A percentile compares a stretch with the other conserved stretches of the same genome.
Conservation (phyloP, 306 rosid genomes). For the Fragaria iinumae region DNA sequence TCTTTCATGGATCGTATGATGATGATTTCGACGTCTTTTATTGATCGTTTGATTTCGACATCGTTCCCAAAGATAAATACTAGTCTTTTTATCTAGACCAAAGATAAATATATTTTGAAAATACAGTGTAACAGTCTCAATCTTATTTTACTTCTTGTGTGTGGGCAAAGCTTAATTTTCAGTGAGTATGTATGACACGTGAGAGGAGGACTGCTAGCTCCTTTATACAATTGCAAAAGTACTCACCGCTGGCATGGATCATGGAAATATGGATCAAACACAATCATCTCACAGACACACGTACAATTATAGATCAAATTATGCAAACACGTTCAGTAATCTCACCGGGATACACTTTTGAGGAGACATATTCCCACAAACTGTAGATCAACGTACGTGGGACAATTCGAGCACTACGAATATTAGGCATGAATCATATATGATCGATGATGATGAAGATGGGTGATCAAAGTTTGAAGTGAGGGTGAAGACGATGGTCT, state of each 20-base stretch:
- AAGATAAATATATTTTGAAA: too few species aligned
- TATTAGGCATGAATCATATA: background rate
- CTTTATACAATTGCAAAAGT: too few species aligned
- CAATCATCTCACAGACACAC: background rate
- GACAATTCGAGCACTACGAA: background rate
- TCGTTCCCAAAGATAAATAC: too few species aligned
- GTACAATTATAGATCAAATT: background rate
- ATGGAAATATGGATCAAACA: background rate
- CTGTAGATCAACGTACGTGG: background rate
- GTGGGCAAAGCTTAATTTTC: too few species aligned
- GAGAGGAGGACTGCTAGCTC: too few species aligned
- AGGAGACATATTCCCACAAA: background rate
- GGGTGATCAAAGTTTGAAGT: background rate
- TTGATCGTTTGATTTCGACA: too few species aligned
- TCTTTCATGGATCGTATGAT: background rate
- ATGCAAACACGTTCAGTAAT: background rate
- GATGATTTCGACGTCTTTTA: background rate
- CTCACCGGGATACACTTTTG: background rate
- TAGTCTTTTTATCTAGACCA: too few species aligned
- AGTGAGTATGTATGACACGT: too few species aligned
- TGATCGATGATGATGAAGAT: background rate
- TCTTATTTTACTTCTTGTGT: too few species aligned
- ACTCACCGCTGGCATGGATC: too few species aligned
- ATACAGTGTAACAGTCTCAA: too few species aligned
- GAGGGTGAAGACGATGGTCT: slow-evolving; percentile 2